Evolutionary conservation across 306 rosid species (phyloP).

Genomic region (Quillaja saponaria): DNA sequence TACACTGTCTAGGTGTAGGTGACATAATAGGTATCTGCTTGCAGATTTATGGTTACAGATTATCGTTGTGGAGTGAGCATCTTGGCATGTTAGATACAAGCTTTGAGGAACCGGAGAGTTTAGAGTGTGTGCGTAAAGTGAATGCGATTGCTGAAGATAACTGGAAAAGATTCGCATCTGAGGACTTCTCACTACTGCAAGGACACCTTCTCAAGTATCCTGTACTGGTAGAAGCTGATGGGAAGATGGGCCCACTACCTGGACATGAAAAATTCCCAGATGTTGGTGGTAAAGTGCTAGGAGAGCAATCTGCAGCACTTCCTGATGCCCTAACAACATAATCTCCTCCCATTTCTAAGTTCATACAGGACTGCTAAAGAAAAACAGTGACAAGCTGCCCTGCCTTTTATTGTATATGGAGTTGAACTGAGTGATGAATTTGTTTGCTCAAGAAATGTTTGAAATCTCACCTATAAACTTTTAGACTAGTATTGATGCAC

Average conservation of each 20-base stretch:
- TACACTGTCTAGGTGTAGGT: no score
- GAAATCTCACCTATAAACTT: constrained; percentile 30
- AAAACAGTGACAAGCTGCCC: constrained; percentile 16
- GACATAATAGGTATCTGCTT: constrained; percentile 13
- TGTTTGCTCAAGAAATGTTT: constrained; percentile 23
- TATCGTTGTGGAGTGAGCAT: constrained; percentile 92
- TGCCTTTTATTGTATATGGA: constrained; percentile 1
- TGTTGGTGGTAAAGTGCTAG: constrained; percentile 75
- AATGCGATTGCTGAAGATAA: constrained; percentile 63
- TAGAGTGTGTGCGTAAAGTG: constrained; percentile 70
- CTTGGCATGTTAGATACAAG: constrained; percentile 51
- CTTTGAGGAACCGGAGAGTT: constrained; percentile 64
- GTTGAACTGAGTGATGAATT: constrained; percentile 22
- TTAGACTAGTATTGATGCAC: constrained; percentile 16
- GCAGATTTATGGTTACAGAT: constrained; percentile 91
- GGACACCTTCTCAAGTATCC: constrained; percentile 93
- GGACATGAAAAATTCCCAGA: constrained; percentile 75
- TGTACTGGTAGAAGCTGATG: constrained; percentile 52
- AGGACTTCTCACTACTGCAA: constrained; percentile 45
- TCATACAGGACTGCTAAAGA: constrained; percentile 15
- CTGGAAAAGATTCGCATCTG: constrained; percentile 53
- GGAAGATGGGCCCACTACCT: constrained; percentile 50
- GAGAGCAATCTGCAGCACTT: constrained; percentile 47
- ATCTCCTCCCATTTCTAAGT: constrained; percentile 21
- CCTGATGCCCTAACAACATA: constrained; percentile 83